Evolutionary conservation across 345 rosid species (phyloP).

Genomic region (Acer yangbiense): DNA sequence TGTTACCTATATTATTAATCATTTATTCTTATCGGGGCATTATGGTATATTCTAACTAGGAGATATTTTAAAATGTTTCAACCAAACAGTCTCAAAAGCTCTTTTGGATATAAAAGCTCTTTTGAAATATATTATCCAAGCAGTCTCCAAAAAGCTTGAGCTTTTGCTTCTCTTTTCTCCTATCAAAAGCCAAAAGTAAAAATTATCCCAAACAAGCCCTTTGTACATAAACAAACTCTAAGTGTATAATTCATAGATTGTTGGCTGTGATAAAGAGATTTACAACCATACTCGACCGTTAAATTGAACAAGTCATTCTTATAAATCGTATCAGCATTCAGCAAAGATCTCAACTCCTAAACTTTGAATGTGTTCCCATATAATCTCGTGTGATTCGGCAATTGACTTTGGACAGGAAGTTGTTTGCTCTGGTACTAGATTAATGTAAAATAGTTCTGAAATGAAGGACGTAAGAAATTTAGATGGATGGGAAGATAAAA

Average conservation of each 20-base stretch:
- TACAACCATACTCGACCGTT: neutral
- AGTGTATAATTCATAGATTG: neutral
- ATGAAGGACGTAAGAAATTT: neutral
- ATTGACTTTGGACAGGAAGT: neutral
- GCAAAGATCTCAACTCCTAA: neutral
- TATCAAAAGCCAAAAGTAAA: too few relatives aligned
- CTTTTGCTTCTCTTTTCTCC: too few relatives aligned
- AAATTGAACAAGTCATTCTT: neutral
- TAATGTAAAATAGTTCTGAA: neutral
- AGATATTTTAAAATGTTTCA: too few relatives aligned
- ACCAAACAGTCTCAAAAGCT: too few relatives aligned
- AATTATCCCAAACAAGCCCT: too few relatives aligned
- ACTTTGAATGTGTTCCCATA: neutral
- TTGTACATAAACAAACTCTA: neutral
- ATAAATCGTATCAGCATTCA: neutral
- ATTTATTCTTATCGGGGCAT: too few relatives aligned
- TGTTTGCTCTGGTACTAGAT: neutral
- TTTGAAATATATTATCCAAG: too few relatives aligned
- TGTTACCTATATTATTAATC: too few relatives aligned
- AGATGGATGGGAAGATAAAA: neutral
- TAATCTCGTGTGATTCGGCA: neutral
- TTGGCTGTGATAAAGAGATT: neutral
- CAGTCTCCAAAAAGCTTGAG: too few relatives aligned
- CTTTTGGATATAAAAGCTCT: too few relatives aligned
- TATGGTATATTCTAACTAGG: too few relatives aligned